A percentile compares a stretch with the other conserved stretches of the same genome.
phyloP scores from a whole-genome alignment of 2,329 filamentous ascomycete species.

The Xylaria arbuscula region DNA sequence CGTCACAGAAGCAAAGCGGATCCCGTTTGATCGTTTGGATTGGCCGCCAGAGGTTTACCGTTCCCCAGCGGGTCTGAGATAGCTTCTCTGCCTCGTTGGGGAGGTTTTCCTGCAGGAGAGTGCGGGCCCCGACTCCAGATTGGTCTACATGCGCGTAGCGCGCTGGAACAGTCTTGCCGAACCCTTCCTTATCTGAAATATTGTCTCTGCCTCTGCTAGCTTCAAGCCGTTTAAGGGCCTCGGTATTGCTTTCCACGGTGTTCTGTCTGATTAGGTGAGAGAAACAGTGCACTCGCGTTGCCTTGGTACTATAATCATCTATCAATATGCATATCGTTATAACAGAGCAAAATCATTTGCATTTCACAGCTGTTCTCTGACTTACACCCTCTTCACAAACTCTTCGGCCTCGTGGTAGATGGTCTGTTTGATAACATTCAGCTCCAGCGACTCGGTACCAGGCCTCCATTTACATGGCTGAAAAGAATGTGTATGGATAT shows the following conservation, averaged over 20 bases:
- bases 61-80: slow-evolving; percentile 32
- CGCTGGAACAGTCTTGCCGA: slow-evolving; percentile 29
- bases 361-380: background rate
- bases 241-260: slow-evolving; percentile 26
- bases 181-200: slow-evolving; percentile 26
- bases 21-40: slow-evolving; percentile 29
- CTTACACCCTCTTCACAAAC: slow-evolving; percentile 35
- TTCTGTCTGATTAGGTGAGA: slow-evolving; percentile 34
- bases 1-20: slow-evolving; percentile 33
- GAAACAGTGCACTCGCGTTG: slow-evolving; percentile 35
- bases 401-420: slow-evolving; percentile 30
- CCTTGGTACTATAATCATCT: slow-evolving; percentile 7
- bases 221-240: slow-evolving; percentile 27
- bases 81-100: slow-evolving; percentile 32
- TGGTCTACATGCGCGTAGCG: slow-evolving; percentile 35
- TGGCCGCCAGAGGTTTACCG: slow-evolving; percentile 35
- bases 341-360: background rate
- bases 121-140: slow-evolving; percentile 30
- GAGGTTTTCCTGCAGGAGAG: slow-evolving; percentile 21
- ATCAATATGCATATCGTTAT: slow-evolving; percentile 4
- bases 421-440: slow-evolving; percentile 10
- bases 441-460: slow-evolving; percentile 22
- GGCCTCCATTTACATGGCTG: slow-evolving; percentile 31
- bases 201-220: slow-evolving; percentile 21
- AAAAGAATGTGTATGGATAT: slow-evolving; percentile 34